Evolutionary conservation across 805 yeast species (phyloP).

Genomic region (Cyberlindnera nakhonratchasimensis): DNA sequence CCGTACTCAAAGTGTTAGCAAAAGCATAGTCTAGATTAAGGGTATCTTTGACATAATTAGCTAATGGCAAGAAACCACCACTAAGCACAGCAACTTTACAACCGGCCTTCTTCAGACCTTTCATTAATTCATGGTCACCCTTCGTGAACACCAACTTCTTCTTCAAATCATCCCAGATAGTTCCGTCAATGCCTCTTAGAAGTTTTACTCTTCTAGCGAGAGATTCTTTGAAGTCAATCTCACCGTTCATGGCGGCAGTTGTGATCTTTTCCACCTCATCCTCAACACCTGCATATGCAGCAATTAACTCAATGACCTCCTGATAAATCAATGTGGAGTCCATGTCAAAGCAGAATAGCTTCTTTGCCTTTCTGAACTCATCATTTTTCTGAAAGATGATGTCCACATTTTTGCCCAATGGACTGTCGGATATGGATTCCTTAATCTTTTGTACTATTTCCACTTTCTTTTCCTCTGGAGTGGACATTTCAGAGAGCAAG

Average conservation of each 20-base stretch:
- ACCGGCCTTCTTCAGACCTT: conserved; percentile 56
- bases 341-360: conserved; percentile 90
- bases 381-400: conserved; percentile 39
- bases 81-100: conserved; percentile 80
- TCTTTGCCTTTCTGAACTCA: conserved; percentile 34
- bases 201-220: conserved; percentile 69
- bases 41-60: conserved; percentile 62
- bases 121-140: conserved; percentile 75
- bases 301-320: conserved; percentile 95
- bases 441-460: conserved; percentile 13
- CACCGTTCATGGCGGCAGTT: conserved; percentile 95
- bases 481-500: conserved; percentile 15
- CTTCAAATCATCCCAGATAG: conserved; percentile 78
- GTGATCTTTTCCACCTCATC: conserved; percentile 84
- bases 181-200: conserved; percentile 76
- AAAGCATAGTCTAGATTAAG: conserved; percentile 81
- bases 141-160: conserved; percentile 69
- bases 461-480: conserved; percentile 19
- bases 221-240: conserved; percentile 84
- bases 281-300: conserved; percentile 90
- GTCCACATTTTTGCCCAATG: conserved; percentile 34
- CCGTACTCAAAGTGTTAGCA: conserved; percentile 66
- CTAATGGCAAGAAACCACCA: conserved; percentile 93
- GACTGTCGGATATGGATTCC: conserved; percentile 14
- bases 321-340: conserved; percentile 95